Evolutionary conservation across 1,284 basidiomycete genomes (phyloP).

Genomic region (Ganoderma leucocontextum): DNA sequence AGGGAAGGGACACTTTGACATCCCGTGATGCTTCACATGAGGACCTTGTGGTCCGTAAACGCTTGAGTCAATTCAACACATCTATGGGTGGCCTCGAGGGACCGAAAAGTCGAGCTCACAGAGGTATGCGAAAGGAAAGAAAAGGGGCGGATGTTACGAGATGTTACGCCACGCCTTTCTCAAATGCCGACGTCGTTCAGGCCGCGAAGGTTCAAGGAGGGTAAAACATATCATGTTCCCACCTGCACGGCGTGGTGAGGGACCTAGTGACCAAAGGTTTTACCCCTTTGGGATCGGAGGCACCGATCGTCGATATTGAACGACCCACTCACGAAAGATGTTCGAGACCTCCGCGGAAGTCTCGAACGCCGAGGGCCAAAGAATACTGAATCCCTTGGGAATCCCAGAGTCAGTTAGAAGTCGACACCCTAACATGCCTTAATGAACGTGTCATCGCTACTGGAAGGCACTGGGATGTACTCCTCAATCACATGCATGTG

Average conservation of each 20-base stretch:
- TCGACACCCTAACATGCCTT: not conserved
- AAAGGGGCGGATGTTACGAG: not conserved
- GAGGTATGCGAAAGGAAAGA: not conserved
- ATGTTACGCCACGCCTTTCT: not conserved
- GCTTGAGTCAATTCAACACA: not conserved
- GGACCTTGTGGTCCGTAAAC: not conserved
- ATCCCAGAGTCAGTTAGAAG: not conserved
- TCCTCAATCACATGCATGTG: too few species aligned
- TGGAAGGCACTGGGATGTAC: not conserved
- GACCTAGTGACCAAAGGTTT: not conserved
- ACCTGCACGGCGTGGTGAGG: not conserved
- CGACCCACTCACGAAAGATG: not conserved
- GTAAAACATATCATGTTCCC: not conserved
- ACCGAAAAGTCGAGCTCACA: not conserved
- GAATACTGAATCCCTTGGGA: not conserved
- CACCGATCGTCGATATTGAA: not conserved
- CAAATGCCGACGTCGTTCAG: not conserved
- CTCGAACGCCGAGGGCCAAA: not conserved
- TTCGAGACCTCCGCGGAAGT: not conserved
- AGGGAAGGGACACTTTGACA: not conserved
- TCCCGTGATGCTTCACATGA: slow-evolving; percentile 9
- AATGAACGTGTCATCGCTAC: not conserved
- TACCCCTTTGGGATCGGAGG: not conserved
- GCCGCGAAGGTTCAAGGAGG: not conserved
- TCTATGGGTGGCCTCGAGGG: not conserved